Conservation (phyloP, 2,329 filamentous ascomycete species). For the Zasmidium cellare region DNA sequence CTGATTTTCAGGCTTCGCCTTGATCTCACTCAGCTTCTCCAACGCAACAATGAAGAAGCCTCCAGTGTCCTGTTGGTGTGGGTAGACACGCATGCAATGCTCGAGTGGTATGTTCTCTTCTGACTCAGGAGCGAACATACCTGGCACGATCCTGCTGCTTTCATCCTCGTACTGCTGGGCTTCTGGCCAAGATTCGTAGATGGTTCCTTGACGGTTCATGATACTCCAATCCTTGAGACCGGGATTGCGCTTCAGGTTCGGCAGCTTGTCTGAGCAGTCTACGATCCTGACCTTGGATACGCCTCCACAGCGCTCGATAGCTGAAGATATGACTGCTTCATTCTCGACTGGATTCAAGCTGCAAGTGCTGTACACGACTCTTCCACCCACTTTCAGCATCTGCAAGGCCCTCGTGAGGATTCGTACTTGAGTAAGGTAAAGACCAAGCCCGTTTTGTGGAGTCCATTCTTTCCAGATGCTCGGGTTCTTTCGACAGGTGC, state of each 20-base stretch:
- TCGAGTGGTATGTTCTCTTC: slow-evolving; percentile 71
- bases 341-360: slow-evolving; percentile 99
- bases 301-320: slow-evolving; percentile 88
- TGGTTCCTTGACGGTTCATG: slow-evolving; percentile 79
- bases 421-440: slow-evolving; percentile 82
- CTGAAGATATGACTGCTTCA: slow-evolving; percentile 84
- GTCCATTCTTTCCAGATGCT: slow-evolving; percentile 96
- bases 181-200: slow-evolving; percentile 81
- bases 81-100: slow-evolving; percentile 89
- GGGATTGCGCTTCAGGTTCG: slow-evolving; percentile 71
- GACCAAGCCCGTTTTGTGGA: slow-evolving; percentile 79
- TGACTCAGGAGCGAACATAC: slow-evolving; percentile 77
- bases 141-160: slow-evolving; percentile 69
- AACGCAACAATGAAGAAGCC: slow-evolving; percentile 97
- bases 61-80: slow-evolving; percentile 92
- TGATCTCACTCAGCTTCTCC: slow-evolving; percentile 87
- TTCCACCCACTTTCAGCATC: slow-evolving; percentile 91
- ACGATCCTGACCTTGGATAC: slow-evolving; percentile 76
- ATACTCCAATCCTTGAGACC: slow-evolving; percentile 85
- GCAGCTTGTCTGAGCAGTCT: slow-evolving; percentile 77
- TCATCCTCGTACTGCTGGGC: slow-evolving; percentile 57
- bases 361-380: slow-evolving; percentile 97
- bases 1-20: slow-evolving; percentile 68
- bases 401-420: slow-evolving; percentile 91
- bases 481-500: slow-evolving; percentile 88